Conservation (phyloP, 2,329 filamentous ascomycete species). For the Talaromyces islandicus region DNA sequence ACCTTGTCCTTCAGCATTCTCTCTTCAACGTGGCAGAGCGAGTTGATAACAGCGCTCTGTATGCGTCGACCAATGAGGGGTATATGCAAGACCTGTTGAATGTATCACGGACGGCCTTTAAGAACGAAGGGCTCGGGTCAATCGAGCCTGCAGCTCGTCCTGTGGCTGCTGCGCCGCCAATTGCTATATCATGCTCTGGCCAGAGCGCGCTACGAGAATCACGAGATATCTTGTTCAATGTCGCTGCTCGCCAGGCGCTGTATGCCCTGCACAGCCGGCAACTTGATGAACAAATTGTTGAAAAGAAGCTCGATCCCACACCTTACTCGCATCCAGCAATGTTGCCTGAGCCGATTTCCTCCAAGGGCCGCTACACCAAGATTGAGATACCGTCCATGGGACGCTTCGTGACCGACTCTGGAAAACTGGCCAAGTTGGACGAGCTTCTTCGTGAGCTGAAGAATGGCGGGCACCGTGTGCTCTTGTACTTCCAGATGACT, state of each 20-base stretch:
- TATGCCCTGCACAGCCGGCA: constrained; percentile 56
- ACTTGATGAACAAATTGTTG: constrained; percentile 69
- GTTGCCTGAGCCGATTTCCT: constrained; percentile 71
- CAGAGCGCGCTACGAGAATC: constrained; percentile 58
- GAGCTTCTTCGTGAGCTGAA: constrained; percentile 83
- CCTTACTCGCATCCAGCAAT: constrained; percentile 58
- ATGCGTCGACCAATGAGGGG: constrained; percentile 66
- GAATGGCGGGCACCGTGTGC: constrained; percentile 82
- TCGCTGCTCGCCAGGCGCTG: constrained; percentile 65
- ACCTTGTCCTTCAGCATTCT: constrained; percentile 66
- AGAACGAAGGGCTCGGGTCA: constrained; percentile 64
- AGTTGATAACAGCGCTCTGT: constrained; percentile 59
- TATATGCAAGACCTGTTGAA: constrained; percentile 72
- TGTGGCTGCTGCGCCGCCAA: constrained; percentile 76
- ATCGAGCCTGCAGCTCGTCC: constrained; percentile 78
- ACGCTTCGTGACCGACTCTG: constrained; percentile 94
- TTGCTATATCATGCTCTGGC: constrained; percentile 71
- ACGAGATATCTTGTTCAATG: constrained; percentile 72
- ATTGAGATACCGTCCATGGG: constrained; percentile 94
- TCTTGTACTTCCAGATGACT: constrained; percentile 99
- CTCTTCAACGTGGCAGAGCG: constrained; percentile 75
- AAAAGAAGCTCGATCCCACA: constrained; percentile 59
- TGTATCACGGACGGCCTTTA: constrained; percentile 61
- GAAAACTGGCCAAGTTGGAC: constrained; percentile 89
- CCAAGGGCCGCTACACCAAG: constrained; percentile 79